A percentile compares a stretch with the other conserved stretches of the same genome.
These are phyloP conservation scores for Chlorella ohadii DNA, from an alignment of 139 green algal genomes.

Conservation along the genomic window DNA sequence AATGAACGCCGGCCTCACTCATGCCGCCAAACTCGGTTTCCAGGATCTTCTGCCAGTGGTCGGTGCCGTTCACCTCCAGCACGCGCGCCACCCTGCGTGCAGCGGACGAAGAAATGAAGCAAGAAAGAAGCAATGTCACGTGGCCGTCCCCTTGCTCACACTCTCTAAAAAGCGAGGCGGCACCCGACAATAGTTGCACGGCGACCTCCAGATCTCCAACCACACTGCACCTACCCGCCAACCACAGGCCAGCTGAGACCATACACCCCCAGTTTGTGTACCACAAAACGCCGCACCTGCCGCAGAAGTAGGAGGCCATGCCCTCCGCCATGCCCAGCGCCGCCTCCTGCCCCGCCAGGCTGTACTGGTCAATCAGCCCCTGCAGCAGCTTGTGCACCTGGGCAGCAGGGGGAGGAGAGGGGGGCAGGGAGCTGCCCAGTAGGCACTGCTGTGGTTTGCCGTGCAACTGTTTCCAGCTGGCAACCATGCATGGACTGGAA, in stretches of 20 bases:
- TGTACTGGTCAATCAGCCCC: constrained; percentile 70
- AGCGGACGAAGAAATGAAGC: background rate
- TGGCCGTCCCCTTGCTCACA: too few species aligned
- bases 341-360: constrained; percentile 39
- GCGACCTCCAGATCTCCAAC: too few species aligned
- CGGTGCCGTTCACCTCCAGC: constrained; percentile 2
- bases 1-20: background rate
- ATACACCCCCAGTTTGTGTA: too few species aligned
- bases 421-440: too few species aligned
- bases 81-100: background rate
- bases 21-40: constrained; percentile 65
- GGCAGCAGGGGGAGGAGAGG: too few species aligned
- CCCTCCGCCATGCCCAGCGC: constrained; percentile 49
- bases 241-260: too few species aligned
- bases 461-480: too few species aligned
- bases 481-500: too few species aligned
- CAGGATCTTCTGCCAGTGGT: constrained; percentile 53
- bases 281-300: background rate
- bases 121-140: background rate
- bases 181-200: too few species aligned
- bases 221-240: too few species aligned
- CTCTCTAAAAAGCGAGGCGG: too few species aligned
- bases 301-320: constrained; percentile 59
- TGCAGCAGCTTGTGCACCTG: constrained; percentile 82
- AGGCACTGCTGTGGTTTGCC: too few species aligned